phyloP scores from a whole-genome alignment of 441 rosid genomes.

The Populus hybrid region DNA sequence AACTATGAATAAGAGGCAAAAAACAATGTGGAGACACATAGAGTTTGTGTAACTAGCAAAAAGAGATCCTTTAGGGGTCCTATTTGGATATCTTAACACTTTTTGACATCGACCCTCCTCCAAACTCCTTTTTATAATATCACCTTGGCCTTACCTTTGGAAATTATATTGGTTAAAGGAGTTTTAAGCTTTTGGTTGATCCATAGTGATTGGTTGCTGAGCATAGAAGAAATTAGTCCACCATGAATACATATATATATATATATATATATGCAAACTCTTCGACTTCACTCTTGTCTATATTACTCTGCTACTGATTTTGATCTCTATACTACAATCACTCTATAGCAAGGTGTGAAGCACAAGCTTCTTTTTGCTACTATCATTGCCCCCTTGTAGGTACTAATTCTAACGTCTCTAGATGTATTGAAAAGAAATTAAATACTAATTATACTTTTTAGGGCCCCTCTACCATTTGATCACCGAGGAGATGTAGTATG shows the following conservation, averaged over 20 bases:
- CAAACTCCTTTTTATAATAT: constrained; percentile 22
- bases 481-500: constrained; percentile 15
- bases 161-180: background rate
- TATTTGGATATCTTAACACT: constrained; percentile 28
- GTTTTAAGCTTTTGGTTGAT: background rate
- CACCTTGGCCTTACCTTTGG: background rate
- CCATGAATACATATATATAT: background rate
- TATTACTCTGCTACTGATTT: background rate
- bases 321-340: background rate
- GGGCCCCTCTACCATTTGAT: constrained; percentile 8
- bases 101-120: constrained; percentile 42
- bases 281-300: constrained; percentile 38
- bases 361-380: too few species aligned
- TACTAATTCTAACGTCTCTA: constrained; percentile 27
- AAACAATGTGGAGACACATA: too few species aligned
- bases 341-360: too few species aligned
- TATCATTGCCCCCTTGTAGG: background rate
- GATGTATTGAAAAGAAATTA: constrained; percentile 10
- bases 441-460: constrained; percentile 19
- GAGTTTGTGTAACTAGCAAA: constrained; percentile 20
- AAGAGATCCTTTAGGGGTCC: constrained; percentile 44
- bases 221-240: background rate
- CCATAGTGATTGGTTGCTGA: constrained; percentile 17
- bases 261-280: constrained; percentile 19
- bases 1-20: too few species aligned